Evolutionary conservation across 768 basidiomycete species (phyloP), one percentile per base, ranked within the genome.

Genomic region (Amanita polypyramis): DNA sequence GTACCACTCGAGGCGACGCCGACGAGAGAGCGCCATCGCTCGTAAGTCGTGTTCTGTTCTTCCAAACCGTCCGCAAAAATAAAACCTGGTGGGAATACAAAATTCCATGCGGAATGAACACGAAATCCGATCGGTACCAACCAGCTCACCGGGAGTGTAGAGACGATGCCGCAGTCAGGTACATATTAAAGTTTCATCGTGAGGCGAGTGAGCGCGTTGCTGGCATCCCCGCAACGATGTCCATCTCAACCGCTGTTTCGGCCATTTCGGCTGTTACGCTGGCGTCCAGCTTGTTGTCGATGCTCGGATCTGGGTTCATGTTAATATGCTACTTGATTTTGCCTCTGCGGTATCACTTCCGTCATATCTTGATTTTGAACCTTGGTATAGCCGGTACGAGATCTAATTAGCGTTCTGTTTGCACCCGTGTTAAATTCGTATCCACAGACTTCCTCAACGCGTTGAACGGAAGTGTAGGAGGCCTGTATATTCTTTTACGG

Each of bases 311-410:
- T 25, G 50, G 46, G 14, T 53, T 51, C 19, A 53, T 53, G 30
- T 43, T 55, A 25, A 15, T 55, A 12, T 53, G 52, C 30, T 55
- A 55, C 32, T 42, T 51, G 6, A 41, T 51, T 15, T 33, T 52
- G 2, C 54, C 51, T 5, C 33, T 50, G 14, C 43, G 43, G 9
- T 25, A 38, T 9, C 54, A 55, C 32, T 55, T 55, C 25, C 48
- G 54, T 14, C 54, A 55, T 36, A 42, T 51, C 19, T 36, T 55
- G 9, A 55, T 55, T 27, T 20, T 55, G 11, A 55, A 55, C 29
- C 47, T 55, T 7, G 52, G 46, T 0, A 36, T 49, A 5, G 43
- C 54, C 38, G 52, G 54, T 55, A 21, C 29, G 47, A 43, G 29
- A n/a, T 11, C 27, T 47, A 25, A 6, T 19, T 15, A 4, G 14